Evolutionary conservation across 805 yeast genomes (phyloP).

Genomic region (Saturnispora serradocipensis): DNA sequence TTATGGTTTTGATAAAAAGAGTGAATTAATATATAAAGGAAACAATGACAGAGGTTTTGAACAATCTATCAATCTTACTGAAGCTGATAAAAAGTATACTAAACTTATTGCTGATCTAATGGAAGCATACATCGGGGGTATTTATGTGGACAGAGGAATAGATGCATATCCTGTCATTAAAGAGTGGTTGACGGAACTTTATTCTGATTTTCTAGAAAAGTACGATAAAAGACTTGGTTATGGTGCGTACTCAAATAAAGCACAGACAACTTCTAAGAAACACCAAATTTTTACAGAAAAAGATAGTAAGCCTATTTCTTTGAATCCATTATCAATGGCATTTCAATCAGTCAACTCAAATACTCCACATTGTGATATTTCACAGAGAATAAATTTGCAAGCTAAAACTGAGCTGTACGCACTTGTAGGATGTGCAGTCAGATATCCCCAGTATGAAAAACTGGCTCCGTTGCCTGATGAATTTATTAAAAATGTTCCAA

Average conservation of each 20-base stretch:
- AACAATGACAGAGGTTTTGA: constrained; percentile 2
- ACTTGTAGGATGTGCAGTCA: constrained; percentile 64
- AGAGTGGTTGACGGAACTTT: constrained; percentile 41
- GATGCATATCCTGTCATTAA: constrained; percentile 31
- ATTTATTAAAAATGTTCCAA: constrained; percentile 25
- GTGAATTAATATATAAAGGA: constrained; percentile 26
- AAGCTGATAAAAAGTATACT: constrained; percentile 8
- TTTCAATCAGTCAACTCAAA: neutral
- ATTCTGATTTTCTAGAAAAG: constrained; percentile 25
- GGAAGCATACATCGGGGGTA: constrained; percentile 90
- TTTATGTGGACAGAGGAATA: constrained; percentile 41
- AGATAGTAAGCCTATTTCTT: neutral
- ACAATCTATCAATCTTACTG: constrained; percentile 15
- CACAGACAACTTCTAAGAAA: neutral
- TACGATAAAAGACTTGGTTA: constrained; percentile 7
- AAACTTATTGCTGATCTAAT: constrained; percentile 66
- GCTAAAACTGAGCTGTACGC: constrained; percentile 78
- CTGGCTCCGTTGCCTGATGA: neutral
- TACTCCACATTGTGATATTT: constrained; percentile 4
- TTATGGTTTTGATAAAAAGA: constrained; percentile 55
- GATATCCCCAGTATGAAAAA: constrained; percentile 51
- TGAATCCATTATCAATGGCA: constrained; percentile 1
- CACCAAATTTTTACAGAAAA: neutral
- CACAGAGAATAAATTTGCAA: constrained; percentile 40
- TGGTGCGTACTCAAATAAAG: constrained; percentile 1